phyloP scores from a whole-genome alignment of 768 basidiomycete genomes.

The Lentinus brumalis region DNA sequence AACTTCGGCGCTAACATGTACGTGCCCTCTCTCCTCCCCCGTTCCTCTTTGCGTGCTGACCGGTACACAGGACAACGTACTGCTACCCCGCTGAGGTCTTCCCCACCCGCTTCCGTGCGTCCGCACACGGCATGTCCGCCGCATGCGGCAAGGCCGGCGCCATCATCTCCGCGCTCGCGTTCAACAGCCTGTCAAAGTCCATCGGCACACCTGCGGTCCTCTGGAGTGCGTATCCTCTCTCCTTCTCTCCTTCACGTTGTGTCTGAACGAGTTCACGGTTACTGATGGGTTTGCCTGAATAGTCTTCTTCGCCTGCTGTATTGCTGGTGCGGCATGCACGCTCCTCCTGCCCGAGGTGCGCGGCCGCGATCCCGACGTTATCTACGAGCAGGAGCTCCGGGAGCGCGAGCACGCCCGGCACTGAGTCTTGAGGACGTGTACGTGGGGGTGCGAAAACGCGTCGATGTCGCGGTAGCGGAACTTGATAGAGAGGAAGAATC shows the following conservation, averaged over 20 bases:
- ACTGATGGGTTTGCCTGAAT: background rate
- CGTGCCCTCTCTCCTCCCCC: slow-evolving; percentile 29
- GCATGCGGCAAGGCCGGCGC: slow-evolving; percentile 77
- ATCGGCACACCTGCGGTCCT: slow-evolving; percentile 68
- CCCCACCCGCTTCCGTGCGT: slow-evolving; percentile 73
- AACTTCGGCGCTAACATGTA: slow-evolving; percentile 79
- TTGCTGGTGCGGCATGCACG: slow-evolving; percentile 55
- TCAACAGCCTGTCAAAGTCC: slow-evolving; percentile 60
- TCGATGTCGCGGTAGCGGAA: background rate
- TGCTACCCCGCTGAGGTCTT: slow-evolving; percentile 80
- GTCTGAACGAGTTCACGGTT: slow-evolving; percentile 5
- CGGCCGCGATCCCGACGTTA: slow-evolving; percentile 51
- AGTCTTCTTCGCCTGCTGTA: slow-evolving; percentile 69
- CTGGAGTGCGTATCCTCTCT: slow-evolving; percentile 62
- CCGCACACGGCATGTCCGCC: slow-evolving; percentile 75
- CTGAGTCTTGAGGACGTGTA: background rate
- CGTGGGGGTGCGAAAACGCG: too few species aligned
- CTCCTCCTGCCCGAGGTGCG: slow-evolving; percentile 54
- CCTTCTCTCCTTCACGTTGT: slow-evolving; percentile 4
- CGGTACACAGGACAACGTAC: slow-evolving; percentile 37
- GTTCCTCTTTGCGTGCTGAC: too few species aligned
- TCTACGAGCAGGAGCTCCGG: slow-evolving; percentile 42
- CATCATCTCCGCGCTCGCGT: slow-evolving; percentile 73
- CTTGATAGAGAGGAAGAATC: background rate
- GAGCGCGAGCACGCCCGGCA: slow-evolving; percentile 6